Percentiles rank a stretch among this genome's conserved stretches.
Evolutionary conservation across 495 filamentous ascomycete species (phyloP).

Genomic region (Hyaloscypha hepaticicola): DNA sequence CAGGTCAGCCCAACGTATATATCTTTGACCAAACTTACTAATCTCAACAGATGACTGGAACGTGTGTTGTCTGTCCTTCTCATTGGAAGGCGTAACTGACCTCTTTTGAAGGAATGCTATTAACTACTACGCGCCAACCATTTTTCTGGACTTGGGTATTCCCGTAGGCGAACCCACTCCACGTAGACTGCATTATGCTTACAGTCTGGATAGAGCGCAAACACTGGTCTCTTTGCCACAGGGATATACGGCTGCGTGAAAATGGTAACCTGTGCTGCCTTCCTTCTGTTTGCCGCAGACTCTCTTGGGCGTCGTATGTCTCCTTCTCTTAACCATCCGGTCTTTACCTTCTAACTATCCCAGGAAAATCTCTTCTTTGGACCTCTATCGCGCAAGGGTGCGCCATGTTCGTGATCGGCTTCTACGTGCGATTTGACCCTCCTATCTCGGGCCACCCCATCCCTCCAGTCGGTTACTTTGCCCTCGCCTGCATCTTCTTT

Average conservation of each 20-base stretch:
- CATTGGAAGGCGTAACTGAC: slow-evolving; percentile 4
- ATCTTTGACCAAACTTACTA: neutral
- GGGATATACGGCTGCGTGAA: slow-evolving; percentile 66
- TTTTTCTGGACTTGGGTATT: slow-evolving; percentile 64
- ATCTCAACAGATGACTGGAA: neutral
- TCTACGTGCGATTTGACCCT: slow-evolving; percentile 73
- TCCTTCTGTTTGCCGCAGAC: slow-evolving; percentile 59
- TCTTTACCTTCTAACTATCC: neutral
- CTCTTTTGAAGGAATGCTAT: slow-evolving; percentile 39
- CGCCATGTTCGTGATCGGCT: slow-evolving; percentile 76
- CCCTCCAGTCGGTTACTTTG: slow-evolving; percentile 61
- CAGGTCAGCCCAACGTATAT: slow-evolving; percentile 36
- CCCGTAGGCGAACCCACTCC: slow-evolving; percentile 37
- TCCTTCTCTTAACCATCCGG: neutral
- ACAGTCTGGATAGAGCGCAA: slow-evolving; percentile 10
- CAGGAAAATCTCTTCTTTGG: slow-evolving; percentile 54
- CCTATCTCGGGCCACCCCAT: slow-evolving; percentile 51
- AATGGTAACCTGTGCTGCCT: slow-evolving; percentile 57
- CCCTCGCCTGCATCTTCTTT: slow-evolving; percentile 68
- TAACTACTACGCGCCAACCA: slow-evolving; percentile 73
- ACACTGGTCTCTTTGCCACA: slow-evolving; percentile 54
- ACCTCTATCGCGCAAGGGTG: slow-evolving; percentile 69
- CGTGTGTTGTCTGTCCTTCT: neutral
- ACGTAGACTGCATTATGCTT: neutral
- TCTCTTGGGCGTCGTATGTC: slow-evolving; percentile 29